A percentile compares a stretch with the other conserved stretches of the same genome.
Conservation (phyloP, 768 basidiomycete genomes). For the Guyanaporus albipodus region DNA sequence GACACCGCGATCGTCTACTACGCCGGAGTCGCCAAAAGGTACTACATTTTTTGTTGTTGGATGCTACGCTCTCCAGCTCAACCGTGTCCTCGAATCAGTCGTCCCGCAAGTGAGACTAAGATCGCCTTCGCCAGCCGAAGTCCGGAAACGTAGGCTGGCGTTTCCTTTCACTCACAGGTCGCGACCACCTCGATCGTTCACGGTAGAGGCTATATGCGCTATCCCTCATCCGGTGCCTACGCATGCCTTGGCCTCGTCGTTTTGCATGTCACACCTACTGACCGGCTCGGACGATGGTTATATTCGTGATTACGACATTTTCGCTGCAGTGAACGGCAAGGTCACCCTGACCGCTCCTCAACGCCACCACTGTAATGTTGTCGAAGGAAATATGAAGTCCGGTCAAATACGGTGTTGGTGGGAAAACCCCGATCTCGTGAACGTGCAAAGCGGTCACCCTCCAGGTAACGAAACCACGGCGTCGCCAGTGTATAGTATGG, state of each 20-base stretch:
- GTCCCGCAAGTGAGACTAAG: constrained; percentile 30
- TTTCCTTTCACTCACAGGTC: constrained; percentile 29
- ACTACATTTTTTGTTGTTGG: constrained; percentile 1
- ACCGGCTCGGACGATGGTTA: constrained; percentile 95
- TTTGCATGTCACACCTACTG: constrained; percentile 83
- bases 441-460: constrained; percentile 23
- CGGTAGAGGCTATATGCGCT: constrained; percentile 88
- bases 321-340: constrained; percentile 83
- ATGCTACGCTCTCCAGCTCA: constrained; percentile 1
- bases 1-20: constrained; percentile 25
- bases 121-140: constrained; percentile 52
- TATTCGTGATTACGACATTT: constrained; percentile 90
- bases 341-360: constrained; percentile 85
- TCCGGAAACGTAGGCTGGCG: constrained; percentile 45
- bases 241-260: constrained; percentile 80
- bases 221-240: constrained; percentile 87
- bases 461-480: constrained; percentile 48
- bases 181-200: constrained; percentile 57
- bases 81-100: constrained; percentile 19
- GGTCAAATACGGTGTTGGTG: constrained; percentile 88
- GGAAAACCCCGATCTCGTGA: constrained; percentile 55
- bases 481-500: constrained; percentile 85
- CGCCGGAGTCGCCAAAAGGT: constrained; percentile 37
- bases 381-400: constrained; percentile 88
- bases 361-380: constrained; percentile 82